Evolutionary conservation across 805 yeast species (phyloP).

Genomic region (Lipomyces mesembrius): DNA sequence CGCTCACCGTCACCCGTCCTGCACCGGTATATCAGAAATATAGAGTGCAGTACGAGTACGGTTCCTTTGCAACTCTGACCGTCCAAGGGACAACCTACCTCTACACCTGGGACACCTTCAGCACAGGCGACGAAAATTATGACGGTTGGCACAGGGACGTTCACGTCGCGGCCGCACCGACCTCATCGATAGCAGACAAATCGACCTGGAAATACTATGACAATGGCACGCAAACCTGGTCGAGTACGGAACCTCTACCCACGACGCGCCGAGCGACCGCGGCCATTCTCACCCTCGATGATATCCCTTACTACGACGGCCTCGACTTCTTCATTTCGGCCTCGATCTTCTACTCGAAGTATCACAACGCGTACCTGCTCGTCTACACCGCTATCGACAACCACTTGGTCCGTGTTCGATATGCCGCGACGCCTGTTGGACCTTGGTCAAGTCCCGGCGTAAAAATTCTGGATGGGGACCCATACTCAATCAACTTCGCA

Average conservation of each 20-base stretch:
- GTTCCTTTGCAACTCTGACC: conserved; percentile 16
- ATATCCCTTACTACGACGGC: not conserved
- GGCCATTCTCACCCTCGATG: conserved; percentile 11
- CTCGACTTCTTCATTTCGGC: conserved; percentile 6
- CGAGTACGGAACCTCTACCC: conserved; percentile 16
- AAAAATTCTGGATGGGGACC: too few species aligned
- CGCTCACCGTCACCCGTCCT: conserved; percentile 18
- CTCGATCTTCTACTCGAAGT: conserved; percentile 20
- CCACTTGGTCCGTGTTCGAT: not conserved
- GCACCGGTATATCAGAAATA: conserved; percentile 9
- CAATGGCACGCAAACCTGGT: conserved; percentile 11
- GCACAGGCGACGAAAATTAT: not conserved
- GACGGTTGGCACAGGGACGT: conserved; percentile 12
- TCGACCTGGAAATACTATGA: conserved; percentile 19
- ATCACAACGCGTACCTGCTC: conserved; percentile 13
- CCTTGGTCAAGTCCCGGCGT: not conserved
- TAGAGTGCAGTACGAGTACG: conserved; percentile 7
- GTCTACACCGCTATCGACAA: not conserved
- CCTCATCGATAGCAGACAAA: conserved; percentile 11
- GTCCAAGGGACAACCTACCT: conserved; percentile 13
- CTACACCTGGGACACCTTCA: conserved; percentile 11
- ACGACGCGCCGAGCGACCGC: not conserved
- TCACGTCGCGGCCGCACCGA: conserved; percentile 18
- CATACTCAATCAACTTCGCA: too few species aligned
- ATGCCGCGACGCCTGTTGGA: not conserved